Base-by-base conservation (phyloP, 176 grass and related monocot species). In the Cymbopogon citratus region DNA sequence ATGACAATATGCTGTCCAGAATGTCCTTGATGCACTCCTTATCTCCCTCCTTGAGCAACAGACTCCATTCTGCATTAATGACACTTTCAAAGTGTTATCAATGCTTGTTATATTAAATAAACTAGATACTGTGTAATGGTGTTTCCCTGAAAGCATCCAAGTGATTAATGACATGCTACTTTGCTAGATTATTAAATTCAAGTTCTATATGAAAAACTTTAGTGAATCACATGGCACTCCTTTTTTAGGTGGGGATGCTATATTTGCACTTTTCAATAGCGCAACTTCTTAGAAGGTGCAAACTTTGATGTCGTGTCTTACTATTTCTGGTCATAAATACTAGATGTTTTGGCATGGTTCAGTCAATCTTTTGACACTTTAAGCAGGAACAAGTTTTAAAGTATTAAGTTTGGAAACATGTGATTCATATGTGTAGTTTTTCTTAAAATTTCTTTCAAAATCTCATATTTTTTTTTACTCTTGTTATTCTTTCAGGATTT, bases 401-500 rank as follows among this genome's bases (percentile, higher is more conserved):
- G 21, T 59, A 38, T 38, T 38, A 27, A 27, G 59, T 62, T 62
- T 62, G 10, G 59, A 28, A 62, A 27, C 24, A 62, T 62, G 25
- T 6, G 4, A 27, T 13, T 62, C 3, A 2, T 61, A 27, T 62
- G 43, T 13, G 24, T 62, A 62, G 24, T 12, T 62, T 62, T 62
- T 3, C 24, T 62, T 25, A n/a, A 24, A 59, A 59, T 24, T 23
- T 23, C 21, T 24, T 59, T 59, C 9, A 24, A 9, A 24, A 59
- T 24, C n/a, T 57, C 54, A 59, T 59, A 59, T 14, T 71, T 60
- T 76, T 70, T 75, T 31, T 59, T 21, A 86, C 44, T 81, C 24
- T 56, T 81, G 27, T 85, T 29, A 21, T 83, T 82, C 69, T 87
- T 90, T 83, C 80, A 97, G 95, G 95, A 94, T 71, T 63, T 71